phyloP scores from a whole-genome alignment of 1,139 yeast genomes.

The Yamadazyma kanchanaburiensis region DNA sequence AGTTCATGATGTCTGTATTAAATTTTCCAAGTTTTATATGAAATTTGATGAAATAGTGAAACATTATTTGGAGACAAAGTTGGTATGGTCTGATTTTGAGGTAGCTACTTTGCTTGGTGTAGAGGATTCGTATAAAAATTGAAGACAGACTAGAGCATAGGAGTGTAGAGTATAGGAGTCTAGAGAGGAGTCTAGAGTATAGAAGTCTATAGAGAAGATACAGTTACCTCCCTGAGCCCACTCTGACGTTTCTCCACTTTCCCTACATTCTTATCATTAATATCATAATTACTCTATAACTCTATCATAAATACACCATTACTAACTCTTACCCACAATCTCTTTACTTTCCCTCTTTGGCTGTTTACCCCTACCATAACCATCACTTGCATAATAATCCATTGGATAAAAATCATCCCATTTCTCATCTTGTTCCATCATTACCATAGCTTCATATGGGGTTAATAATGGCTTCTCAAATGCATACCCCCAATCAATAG shows the following conservation, averaged over 20 bases:
- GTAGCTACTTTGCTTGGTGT: conserved; percentile 67
- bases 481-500: conserved; percentile 99
- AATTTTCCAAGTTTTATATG: conserved; percentile 51
- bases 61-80: conserved; percentile 38
- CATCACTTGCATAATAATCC: conserved; percentile 91
- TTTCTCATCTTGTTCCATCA: conserved; percentile 67
- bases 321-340: too few species aligned
- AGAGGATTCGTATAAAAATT: conserved; percentile 28
- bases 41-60: conserved; percentile 39
- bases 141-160: conserved; percentile 6
- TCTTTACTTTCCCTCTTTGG: conserved; percentile 43
- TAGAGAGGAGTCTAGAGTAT: too few species aligned
- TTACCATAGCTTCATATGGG: conserved; percentile 95
- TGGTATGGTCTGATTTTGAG: conserved; percentile 56
- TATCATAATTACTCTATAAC: conserved; percentile 1
- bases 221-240: too few species aligned
- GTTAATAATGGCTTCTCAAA: conserved; percentile 87
- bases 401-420: conserved; percentile 80
- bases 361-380: conserved; percentile 85
- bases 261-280: background rate
- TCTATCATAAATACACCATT: too few species aligned
- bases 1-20: conserved; percentile 43
- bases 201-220: too few species aligned
- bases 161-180: too few species aligned
- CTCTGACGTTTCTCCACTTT: too few species aligned